These are phyloP conservation scores for Claviceps monticola DNA, from an alignment of 2,329 filamentous ascomycete species.

Conservation along the genomic window DNA sequence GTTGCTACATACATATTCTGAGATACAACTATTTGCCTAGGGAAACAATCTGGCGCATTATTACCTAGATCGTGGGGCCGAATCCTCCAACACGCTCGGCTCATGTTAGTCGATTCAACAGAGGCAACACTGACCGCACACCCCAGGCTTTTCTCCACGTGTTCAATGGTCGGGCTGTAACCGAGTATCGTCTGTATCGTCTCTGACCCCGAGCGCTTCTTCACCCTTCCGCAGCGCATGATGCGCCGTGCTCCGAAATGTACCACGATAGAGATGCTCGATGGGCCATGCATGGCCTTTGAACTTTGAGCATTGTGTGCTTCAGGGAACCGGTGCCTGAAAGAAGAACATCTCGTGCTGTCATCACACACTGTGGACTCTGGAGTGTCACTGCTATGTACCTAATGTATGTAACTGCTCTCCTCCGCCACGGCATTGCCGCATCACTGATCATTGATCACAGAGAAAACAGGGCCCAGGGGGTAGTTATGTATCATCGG, in stretches of 20 bases:
- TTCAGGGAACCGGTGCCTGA: not conserved
- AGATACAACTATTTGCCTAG: too few relatives aligned
- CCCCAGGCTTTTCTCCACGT: not conserved
- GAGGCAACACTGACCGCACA: not conserved
- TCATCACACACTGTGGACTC: conserved; percentile 1
- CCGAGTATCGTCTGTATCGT: not conserved
- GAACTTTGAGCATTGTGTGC: not conserved
- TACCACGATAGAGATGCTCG: not conserved
- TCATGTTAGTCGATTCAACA: not conserved
- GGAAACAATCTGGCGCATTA: too few relatives aligned
- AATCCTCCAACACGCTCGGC: too few relatives aligned
- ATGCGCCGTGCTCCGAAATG: not conserved
- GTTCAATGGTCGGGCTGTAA: not conserved
- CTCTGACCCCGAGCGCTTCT: not conserved
- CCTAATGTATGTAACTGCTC: too few relatives aligned
- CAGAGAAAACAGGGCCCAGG: not conserved
- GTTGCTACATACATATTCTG: too few relatives aligned
- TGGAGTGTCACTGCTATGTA: too few relatives aligned
- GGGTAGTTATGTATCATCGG: too few relatives aligned
- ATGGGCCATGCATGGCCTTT: not conserved
- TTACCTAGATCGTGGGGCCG: too few relatives aligned
- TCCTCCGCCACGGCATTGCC: not conserved
- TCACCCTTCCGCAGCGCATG: not conserved
- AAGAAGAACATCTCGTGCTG: not conserved
- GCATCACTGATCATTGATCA: not conserved